A percentile compares a stretch with the other conserved stretches of the same genome.
These are phyloP conservation scores for Fusarium gaditjirri DNA, from an alignment of 2,329 filamentous ascomycete species.

Conservation along the genomic window DNA sequence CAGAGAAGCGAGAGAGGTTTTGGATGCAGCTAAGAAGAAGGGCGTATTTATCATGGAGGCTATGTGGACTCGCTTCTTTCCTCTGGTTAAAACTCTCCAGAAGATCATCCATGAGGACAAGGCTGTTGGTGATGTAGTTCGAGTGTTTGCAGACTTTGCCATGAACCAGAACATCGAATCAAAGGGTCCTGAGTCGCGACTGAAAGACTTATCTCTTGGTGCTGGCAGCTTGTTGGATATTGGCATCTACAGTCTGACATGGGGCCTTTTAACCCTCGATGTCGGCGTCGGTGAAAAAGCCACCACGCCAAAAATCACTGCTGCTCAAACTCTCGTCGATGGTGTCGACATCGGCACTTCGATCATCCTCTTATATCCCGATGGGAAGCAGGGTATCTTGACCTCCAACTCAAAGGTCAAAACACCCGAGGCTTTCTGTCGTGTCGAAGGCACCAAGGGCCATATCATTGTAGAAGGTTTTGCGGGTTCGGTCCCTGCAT, in stretches of 20 bases:
- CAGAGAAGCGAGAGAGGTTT: slow-evolving; percentile 52
- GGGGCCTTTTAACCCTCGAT: slow-evolving; percentile 52
- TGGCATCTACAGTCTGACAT: slow-evolving; percentile 57
- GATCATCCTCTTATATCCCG: slow-evolving; percentile 53
- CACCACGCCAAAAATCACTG: slow-evolving; percentile 49
- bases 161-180: slow-evolving; percentile 50
- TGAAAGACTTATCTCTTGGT: slow-evolving; percentile 53
- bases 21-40: slow-evolving; percentile 52
- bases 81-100: slow-evolving; percentile 50
- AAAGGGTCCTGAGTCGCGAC: slow-evolving; percentile 46
- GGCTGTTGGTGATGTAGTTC: slow-evolving; percentile 52
- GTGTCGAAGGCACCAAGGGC: slow-evolving; percentile 55
- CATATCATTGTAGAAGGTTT: slow-evolving; percentile 51
- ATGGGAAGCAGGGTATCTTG: slow-evolving; percentile 54
- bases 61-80: slow-evolving; percentile 58
- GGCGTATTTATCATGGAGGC: slow-evolving; percentile 59
- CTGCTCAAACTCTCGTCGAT: slow-evolving; percentile 49
- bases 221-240: slow-evolving; percentile 57
- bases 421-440: slow-evolving; percentile 46
- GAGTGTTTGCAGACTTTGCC: slow-evolving; percentile 54
- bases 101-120: slow-evolving; percentile 53
- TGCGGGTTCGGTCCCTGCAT: slow-evolving; percentile 47
- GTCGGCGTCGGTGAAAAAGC: slow-evolving; percentile 41
- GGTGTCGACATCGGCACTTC: slow-evolving; percentile 51
- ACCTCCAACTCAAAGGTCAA: slow-evolving; percentile 51